These are phyloP conservation scores for Scutellaria baicalensis DNA, from an alignment of 257 asterid species.

Conservation along the genomic window DNA sequence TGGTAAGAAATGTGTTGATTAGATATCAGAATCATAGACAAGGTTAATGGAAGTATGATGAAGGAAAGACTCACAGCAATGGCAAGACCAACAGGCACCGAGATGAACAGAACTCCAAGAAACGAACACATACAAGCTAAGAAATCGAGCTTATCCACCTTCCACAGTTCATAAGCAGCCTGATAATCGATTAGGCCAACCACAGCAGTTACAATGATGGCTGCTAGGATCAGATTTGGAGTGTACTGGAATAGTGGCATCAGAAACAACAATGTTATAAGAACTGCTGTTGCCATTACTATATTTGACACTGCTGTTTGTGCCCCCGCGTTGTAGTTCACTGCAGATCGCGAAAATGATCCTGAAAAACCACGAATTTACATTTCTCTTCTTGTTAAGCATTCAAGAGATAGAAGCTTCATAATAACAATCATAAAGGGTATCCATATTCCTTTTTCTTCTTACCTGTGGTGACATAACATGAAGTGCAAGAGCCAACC, in stretches of 20 bases:
- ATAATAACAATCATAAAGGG: background rate
- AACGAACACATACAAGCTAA: conserved; percentile 75
- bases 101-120: conserved; percentile 86
- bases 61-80: conserved; percentile 61
- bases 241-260: conserved; percentile 87
- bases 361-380: conserved; percentile 40
- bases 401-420: background rate
- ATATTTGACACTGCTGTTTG: conserved; percentile 71
- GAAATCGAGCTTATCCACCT: conserved; percentile 89
- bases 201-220: conserved; percentile 86
- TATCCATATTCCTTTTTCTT: background rate
- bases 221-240: conserved; percentile 73
- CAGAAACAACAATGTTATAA: conserved; percentile 71
- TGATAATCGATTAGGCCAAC: conserved; percentile 75
- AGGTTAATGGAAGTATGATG: background rate
- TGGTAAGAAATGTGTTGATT: background rate
- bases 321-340: conserved; percentile 89
- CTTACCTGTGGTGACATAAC: conserved; percentile 83
- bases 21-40: background rate
- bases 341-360: conserved; percentile 92
- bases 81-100: conserved; percentile 87
- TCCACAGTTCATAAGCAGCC: conserved; percentile 68
- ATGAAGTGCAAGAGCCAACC: conserved; percentile 81
- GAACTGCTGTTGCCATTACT: conserved; percentile 78
- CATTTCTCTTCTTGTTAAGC: background rate